Evolutionary conservation across 495 filamentous ascomycete species (phyloP), one percentile per base, ranked within the genome.

Genomic region (Hypoxylon rickii): DNA sequence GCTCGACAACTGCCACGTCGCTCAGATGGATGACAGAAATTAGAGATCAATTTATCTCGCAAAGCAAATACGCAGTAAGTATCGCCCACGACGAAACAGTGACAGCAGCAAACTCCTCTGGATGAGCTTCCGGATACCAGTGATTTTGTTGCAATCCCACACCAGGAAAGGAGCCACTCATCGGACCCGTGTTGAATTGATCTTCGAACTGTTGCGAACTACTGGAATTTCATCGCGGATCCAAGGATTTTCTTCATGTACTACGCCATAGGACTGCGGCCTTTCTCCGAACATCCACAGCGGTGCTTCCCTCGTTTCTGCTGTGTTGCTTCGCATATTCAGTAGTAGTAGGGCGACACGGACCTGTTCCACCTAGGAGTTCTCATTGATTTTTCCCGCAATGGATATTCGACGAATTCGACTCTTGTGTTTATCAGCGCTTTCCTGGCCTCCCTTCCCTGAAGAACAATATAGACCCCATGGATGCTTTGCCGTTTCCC

Each of bases 261-360:
- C 44, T 47, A 49, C 26, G 22, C 16, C 29, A 10, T n/a, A 8
- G 49, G 36, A 44, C n/a, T 26, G 21, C 57, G 38, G 24, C 54
- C n/a, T n/a, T n/a, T n/a, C n/a, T n/a, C n/a, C n/a, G n/a, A 37
- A 56, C 19, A 32, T 37, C 19, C 46, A 44, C 34, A 3, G n/a
- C 40, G 37, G 45, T 51, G 36, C 45, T 51, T 51, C 56, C 50
- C 47, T 62, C 61, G 46, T 59, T 52, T 62, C 54, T 64, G 50
- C 65, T 59, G 44, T 48, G 43, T 53, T 68, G 51, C 55, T 65
- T 55, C 7, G 55, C 54, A 58, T 53, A 51, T 59, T 47, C 62
- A 56, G 51, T 55, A 45, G 50, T 58, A 17, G 45, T 63, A 39
- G 55, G 57, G 39, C 34, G 26, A 51, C 53, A 29, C 45, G 52